phyloP scores from a whole-genome alignment of 495 filamentous ascomycete species.

The Aspergillus steynii region DNA sequence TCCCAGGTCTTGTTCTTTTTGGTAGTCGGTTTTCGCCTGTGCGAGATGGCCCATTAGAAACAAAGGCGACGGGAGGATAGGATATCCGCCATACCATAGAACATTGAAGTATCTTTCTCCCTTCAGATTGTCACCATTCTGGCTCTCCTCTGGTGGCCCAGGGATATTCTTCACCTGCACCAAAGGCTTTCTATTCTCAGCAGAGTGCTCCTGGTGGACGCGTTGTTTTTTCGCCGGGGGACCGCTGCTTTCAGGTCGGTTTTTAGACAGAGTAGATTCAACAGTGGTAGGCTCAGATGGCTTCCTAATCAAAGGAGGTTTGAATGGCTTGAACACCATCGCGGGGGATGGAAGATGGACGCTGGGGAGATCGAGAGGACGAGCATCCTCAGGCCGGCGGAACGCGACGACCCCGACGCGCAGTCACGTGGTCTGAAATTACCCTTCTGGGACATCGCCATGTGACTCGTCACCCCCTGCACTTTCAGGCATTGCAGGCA shows the following conservation, averaged over 20 bases:
- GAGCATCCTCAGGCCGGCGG: neutral
- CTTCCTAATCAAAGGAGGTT: constrained; percentile 45
- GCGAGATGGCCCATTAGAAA: neutral
- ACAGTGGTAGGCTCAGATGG: constrained; percentile 7
- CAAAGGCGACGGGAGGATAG: neutral
- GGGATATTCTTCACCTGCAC: constrained; percentile 33
- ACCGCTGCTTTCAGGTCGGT: constrained; percentile 8
- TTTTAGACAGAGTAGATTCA: constrained; percentile 3
- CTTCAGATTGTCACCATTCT: constrained; percentile 29
- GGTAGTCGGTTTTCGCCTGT: constrained; percentile 69
- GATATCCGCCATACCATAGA: constrained; percentile 54
- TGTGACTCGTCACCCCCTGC: neutral
- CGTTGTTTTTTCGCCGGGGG: constrained; percentile 36
- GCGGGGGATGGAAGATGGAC: constrained; percentile 12
- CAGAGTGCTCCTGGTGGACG: constrained; percentile 18
- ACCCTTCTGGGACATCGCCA: neutral
- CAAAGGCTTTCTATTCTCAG: constrained; percentile 29
- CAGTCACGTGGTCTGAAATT: neutral
- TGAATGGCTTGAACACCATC: constrained; percentile 52
- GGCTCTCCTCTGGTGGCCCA: constrained; percentile 4
- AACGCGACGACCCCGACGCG: neutral
- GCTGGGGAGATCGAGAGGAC: neutral
- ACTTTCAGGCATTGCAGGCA: no score
- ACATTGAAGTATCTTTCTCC: constrained; percentile 63
- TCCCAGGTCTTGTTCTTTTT: constrained; percentile 91